A percentile compares a stretch with the other conserved stretches of the same genome.
Conservation (phyloP, 352 stramenopile genomes). For the Phytophthora meadii region DNA sequence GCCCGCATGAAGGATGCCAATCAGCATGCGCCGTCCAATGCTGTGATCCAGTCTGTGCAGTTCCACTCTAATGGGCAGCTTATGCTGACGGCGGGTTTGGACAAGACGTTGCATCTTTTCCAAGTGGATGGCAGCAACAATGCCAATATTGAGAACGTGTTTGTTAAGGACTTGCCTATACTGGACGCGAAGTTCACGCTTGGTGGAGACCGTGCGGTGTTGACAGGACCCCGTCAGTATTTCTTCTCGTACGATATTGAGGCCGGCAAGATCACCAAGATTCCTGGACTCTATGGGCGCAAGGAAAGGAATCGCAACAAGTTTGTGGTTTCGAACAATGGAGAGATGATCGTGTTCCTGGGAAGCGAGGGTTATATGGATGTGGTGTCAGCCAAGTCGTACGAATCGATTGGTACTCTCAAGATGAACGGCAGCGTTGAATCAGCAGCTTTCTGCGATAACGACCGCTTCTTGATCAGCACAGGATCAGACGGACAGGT, state of each 20-base stretch:
- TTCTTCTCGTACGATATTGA: conserved; percentile 98
- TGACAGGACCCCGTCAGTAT: conserved; percentile 93
- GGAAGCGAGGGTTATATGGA: conserved; percentile 96
- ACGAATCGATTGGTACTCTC: conserved; percentile 93
- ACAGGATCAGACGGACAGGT: conserved; percentile 96
- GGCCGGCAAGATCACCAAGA: conserved; percentile 91
- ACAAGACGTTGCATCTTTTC: conserved; percentile 95
- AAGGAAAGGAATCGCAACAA: conserved; percentile 93
- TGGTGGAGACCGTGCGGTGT: conserved; percentile 84
- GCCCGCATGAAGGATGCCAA: conserved; percentile 92
- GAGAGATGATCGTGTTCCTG: conserved; percentile 93
- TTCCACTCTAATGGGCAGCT: conserved; percentile 92
- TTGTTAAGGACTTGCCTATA: conserved; percentile 92
- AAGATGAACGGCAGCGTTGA: conserved; percentile 97
- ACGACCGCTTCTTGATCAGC: conserved; percentile 93
- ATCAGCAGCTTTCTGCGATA: conserved; percentile 91
- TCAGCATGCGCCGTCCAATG: conserved; percentile 84
- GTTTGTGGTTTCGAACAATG: conserved; percentile 91
- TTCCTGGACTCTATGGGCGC: conserved; percentile 88
- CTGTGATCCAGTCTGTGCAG: conserved; percentile 87
- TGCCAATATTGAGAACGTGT: conserved; percentile 89
- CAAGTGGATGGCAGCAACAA: conserved; percentile 92
- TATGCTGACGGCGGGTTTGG: conserved; percentile 89
- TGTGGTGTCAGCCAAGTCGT: conserved; percentile 91
- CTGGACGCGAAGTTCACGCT: conserved; percentile 85